These are phyloP conservation scores for Ganoderma boninense DNA, from an alignment of 1,284 basidiomycete species.

Conservation along the genomic window DNA sequence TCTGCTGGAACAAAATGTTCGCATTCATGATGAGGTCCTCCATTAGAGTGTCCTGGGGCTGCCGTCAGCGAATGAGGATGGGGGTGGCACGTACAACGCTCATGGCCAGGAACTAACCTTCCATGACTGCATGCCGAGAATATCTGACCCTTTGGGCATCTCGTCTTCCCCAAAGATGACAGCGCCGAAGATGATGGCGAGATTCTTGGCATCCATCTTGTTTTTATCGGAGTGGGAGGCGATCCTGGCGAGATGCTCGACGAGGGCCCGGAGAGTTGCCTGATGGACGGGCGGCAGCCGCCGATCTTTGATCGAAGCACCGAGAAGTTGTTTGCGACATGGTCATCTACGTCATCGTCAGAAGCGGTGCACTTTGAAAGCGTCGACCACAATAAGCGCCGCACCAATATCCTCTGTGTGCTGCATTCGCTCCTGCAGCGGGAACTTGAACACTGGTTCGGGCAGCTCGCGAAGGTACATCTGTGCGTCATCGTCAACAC, in stretches of 20 bases:
- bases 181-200: slow-evolving; percentile 86
- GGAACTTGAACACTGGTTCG: slow-evolving; percentile 90
- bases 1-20: slow-evolving; percentile 63
- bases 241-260: slow-evolving; percentile 89
- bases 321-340: slow-evolving; percentile 75
- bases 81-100: slow-evolving; percentile 1
- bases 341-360: slow-evolving; percentile 59
- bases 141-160: slow-evolving; percentile 75
- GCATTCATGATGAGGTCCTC: slow-evolving; percentile 86
- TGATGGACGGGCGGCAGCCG: slow-evolving; percentile 89
- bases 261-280: slow-evolving; percentile 85
- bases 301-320: slow-evolving; percentile 84
- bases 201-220: slow-evolving; percentile 95
- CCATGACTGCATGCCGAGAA: slow-evolving; percentile 73
- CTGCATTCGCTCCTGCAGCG: slow-evolving; percentile 85
- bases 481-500: slow-evolving; percentile 45
- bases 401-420: slow-evolving; percentile 81
- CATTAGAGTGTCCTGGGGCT: slow-evolving; percentile 80
- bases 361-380: no score
- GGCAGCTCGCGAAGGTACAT: slow-evolving; percentile 92
- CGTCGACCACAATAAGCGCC: slow-evolving; percentile 21
- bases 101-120: slow-evolving; percentile 60
- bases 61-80: neutral
- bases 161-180: slow-evolving; percentile 94
- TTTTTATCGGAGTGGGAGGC: slow-evolving; percentile 77